Conservation (phyloP, 768 basidiomycete genomes). For the Tricholoma saponaceum region DNA sequence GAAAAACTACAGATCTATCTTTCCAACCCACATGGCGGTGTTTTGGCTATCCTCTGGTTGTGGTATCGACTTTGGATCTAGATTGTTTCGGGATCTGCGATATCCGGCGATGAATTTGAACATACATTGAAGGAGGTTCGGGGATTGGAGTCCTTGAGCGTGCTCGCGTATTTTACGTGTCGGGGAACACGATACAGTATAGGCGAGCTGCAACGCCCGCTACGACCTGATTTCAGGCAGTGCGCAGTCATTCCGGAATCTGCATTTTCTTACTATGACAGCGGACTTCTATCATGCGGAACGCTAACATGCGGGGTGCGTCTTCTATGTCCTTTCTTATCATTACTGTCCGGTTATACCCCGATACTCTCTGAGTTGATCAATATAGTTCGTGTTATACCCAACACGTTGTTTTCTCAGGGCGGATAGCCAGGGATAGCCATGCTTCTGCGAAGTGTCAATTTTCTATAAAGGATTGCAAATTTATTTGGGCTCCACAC, state of each 20-base stretch:
- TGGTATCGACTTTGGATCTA: not conserved
- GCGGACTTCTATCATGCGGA: slow-evolving; percentile 8
- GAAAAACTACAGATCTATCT: not conserved
- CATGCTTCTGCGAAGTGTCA: not conserved
- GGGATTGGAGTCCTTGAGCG: too few relatives aligned
- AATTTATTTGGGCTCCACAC: not conserved
- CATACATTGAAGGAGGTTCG: not conserved
- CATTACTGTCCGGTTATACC: not conserved
- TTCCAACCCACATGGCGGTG: not conserved
- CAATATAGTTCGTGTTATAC: not conserved
- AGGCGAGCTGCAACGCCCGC: not conserved
- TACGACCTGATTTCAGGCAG: not conserved
- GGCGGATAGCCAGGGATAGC: not conserved
- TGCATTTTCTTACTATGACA: not conserved
- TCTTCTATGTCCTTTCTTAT: slow-evolving; percentile 9
- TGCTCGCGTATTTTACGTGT: not conserved
- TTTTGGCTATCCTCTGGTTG: not conserved
- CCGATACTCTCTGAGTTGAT: not conserved
- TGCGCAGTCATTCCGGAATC: not conserved
- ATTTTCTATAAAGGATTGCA: slow-evolving; percentile 4
- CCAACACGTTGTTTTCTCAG: not conserved
- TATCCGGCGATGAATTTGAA: not conserved
- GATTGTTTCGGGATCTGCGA: not conserved
- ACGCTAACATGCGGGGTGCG: slow-evolving; percentile 9
- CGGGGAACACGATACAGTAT: not conserved